phyloP scores from a whole-genome alignment of 78 protist genomes.

The Dictyostelium firmibasis region DNA sequence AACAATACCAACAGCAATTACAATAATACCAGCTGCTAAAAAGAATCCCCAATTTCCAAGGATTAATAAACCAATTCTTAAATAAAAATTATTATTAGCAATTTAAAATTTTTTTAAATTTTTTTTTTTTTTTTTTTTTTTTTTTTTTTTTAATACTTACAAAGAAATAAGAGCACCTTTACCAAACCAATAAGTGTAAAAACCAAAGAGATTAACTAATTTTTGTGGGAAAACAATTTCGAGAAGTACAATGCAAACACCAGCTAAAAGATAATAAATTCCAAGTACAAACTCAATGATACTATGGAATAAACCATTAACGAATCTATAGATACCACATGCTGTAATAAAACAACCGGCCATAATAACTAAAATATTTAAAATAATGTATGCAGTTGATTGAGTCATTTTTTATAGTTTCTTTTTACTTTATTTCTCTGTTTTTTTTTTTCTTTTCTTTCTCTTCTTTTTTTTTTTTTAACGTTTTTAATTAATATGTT shows the following conservation, averaged over 20 bases:
- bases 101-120: too few relatives aligned
- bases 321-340: constrained; percentile 36
- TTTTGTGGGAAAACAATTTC: constrained; percentile 32
- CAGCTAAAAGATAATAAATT: constrained; percentile 14
- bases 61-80: constrained; percentile 33
- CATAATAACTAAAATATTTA: background rate
- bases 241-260: constrained; percentile 39
- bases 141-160: background rate
- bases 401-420: background rate
- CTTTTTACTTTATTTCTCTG: too few relatives aligned
- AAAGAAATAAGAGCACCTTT: constrained; percentile 41
- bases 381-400: background rate
- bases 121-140: too few relatives aligned
- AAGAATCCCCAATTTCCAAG: constrained; percentile 27
- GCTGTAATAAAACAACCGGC: constrained; percentile 21
- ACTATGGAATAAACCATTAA: background rate
- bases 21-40: constrained; percentile 55
- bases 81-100: too few relatives aligned
- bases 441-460: too few relatives aligned
- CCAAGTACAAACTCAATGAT: constrained; percentile 29
- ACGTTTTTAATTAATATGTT: background rate
- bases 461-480: too few relatives aligned
- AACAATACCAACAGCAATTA: constrained; percentile 42
- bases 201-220: constrained; percentile 11
- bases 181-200: constrained; percentile 55